Conservation (phyloP, 169 alveolate genomes). For the Eimeria tenella region DNA sequence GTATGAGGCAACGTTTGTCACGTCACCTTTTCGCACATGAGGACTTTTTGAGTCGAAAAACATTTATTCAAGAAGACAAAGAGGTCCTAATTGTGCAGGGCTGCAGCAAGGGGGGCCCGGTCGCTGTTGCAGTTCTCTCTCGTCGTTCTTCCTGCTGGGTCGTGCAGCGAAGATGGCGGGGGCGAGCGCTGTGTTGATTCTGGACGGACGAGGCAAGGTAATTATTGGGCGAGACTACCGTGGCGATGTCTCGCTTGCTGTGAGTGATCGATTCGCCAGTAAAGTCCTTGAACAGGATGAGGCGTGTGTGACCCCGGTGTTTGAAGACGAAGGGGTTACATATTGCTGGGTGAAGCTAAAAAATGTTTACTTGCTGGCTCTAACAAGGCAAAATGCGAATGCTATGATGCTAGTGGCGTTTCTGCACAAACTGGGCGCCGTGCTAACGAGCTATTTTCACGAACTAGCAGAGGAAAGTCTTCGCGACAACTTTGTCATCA, state of each 20-base stretch:
- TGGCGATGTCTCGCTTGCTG: constrained; percentile 92
- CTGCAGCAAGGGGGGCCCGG: constrained; percentile 16
- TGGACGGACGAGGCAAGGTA: constrained; percentile 95
- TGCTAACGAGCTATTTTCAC: constrained; percentile 97
- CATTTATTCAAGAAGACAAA: neutral
- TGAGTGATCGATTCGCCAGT: constrained; percentile 76
- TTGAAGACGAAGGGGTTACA: constrained; percentile 95
- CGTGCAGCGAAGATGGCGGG: constrained; percentile 88
- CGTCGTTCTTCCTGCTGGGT: neutral
- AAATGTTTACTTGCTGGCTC: constrained; percentile 92
- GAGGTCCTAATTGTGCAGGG: constrained; percentile 16
- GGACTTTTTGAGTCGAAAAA: constrained; percentile 35
- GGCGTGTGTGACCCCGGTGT: constrained; percentile 95
- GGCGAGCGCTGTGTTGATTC: constrained; percentile 94
- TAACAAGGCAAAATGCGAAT: constrained; percentile 88
- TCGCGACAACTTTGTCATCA: constrained; percentile 98
- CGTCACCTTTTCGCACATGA: neutral
- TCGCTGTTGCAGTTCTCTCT: constrained; percentile 4
- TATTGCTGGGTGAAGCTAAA: constrained; percentile 98
- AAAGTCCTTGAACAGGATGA: constrained; percentile 94
- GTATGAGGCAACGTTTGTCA: neutral
- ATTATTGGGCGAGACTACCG: constrained; percentile 94
- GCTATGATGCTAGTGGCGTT: constrained; percentile 88
- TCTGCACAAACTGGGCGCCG: constrained; percentile 90
- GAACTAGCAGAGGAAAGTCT: constrained; percentile 99